Conservation (phyloP, 164 flowering plant species). For the Hamamelis virginiana region DNA sequence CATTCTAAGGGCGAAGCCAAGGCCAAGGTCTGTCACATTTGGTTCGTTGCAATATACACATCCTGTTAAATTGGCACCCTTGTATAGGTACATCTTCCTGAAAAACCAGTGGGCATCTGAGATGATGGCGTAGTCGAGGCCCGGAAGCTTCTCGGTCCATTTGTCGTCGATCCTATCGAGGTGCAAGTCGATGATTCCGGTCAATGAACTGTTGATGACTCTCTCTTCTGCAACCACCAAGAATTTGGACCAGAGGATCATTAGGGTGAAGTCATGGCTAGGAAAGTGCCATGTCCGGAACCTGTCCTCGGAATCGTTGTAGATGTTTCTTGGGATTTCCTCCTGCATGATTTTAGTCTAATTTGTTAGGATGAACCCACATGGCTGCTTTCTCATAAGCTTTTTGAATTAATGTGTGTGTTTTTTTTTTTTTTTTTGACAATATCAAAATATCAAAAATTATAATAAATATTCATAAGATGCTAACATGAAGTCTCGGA, state of each 20-base stretch:
- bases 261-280: conserved; percentile 39
- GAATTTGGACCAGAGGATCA: conserved; percentile 42
- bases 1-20: conserved; percentile 25
- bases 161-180: conserved; percentile 41
- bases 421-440: no score
- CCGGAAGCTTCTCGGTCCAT: conserved; percentile 35
- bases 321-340: conserved; percentile 34
- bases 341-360: conserved; percentile 23
- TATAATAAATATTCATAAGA: no score
- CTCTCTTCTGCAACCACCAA: conserved; percentile 36
- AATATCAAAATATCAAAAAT: no score
- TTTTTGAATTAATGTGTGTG: no score
- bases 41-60: conserved; percentile 47
- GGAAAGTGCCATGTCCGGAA: conserved; percentile 47
- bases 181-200: conserved; percentile 34
- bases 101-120: conserved; percentile 59
- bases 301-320: conserved; percentile 45
- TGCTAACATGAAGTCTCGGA: no score
- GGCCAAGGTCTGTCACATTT: conserved; percentile 24
- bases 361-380: neutral
- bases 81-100: conserved; percentile 38
- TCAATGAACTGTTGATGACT: conserved; percentile 28
- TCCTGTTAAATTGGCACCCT: conserved; percentile 24
- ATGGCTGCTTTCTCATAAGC: no score
- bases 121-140: conserved; percentile 43